Evolutionary conservation across 805 yeast genomes (phyloP).

Genomic region (Debaryomyces tyrocola): DNA sequence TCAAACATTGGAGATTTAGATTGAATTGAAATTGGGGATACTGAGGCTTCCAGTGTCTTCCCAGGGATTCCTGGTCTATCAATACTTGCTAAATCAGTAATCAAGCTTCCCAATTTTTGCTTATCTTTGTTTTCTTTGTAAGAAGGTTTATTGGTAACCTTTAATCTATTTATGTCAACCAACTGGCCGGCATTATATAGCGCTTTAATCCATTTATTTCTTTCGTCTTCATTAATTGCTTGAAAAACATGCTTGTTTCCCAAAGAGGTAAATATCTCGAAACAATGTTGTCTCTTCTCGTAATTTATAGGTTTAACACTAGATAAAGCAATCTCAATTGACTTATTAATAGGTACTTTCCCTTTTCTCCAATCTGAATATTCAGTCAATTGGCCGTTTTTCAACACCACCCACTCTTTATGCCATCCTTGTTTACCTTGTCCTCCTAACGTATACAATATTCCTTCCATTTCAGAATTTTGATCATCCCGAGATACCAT

Average conservation of each 20-base stretch:
- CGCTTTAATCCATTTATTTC: slow-evolving; percentile 66
- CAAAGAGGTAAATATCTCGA: slow-evolving; percentile 71
- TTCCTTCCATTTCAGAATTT: slow-evolving; percentile 42
- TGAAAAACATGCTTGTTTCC: slow-evolving; percentile 72
- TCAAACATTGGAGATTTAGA: slow-evolving; percentile 22
- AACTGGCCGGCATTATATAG: slow-evolving; percentile 59
- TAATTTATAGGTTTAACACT: slow-evolving; percentile 50
- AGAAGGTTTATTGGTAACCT: slow-evolving; percentile 8
- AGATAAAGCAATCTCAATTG: slow-evolving; percentile 71
- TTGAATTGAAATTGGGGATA: slow-evolving; percentile 34
- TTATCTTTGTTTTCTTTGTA: slow-evolving; percentile 2
- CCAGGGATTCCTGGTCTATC: slow-evolving; percentile 16
- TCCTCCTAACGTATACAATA: slow-evolving; percentile 58
- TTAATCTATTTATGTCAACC: slow-evolving; percentile 22
- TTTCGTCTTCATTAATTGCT: slow-evolving; percentile 66
- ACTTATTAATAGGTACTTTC: slow-evolving; percentile 56
- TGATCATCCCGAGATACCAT: slow-evolving; percentile 17
- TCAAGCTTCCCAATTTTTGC: slow-evolving; percentile 5
- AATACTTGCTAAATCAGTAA: slow-evolving; percentile 9
- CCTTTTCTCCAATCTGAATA: slow-evolving; percentile 82
- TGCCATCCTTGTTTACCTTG: slow-evolving; percentile 77
- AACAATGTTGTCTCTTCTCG: slow-evolving; percentile 58
- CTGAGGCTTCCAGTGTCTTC: slow-evolving; percentile 8
- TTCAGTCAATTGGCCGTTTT: slow-evolving; percentile 67
- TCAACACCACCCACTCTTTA: slow-evolving; percentile 80